Percentiles rank a stretch among this genome's conserved stretches.
phyloP scores from a whole-genome alignment of 2,329 filamentous ascomycete species.

The Colletotrichum sansevieriae region DNA sequence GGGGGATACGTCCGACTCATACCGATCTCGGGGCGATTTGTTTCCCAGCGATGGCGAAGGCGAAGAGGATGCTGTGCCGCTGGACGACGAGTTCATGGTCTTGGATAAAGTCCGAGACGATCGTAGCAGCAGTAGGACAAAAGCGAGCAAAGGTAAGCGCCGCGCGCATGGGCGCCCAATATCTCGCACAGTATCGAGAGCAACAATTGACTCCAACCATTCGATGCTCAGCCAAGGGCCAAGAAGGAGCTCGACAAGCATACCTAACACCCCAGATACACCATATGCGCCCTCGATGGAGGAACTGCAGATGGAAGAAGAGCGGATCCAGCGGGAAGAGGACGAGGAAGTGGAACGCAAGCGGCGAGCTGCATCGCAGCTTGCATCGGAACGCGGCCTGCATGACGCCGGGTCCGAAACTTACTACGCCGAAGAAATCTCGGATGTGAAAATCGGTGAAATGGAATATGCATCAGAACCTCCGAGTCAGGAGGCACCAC shows the following conservation, averaged over 20 bases:
- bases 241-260: conserved; percentile 44
- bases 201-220: conserved; percentile 64
- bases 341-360: conserved; percentile 66
- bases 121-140: conserved; percentile 69
- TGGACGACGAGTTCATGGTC: conserved; percentile 93
- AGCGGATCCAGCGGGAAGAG: conserved; percentile 63
- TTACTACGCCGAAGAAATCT: conserved; percentile 49
- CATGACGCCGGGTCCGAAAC: conserved; percentile 50
- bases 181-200: conserved; percentile 69
- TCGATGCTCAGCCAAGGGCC: conserved; percentile 45
- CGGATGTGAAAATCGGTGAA: conserved; percentile 45
- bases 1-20: conserved; percentile 85
- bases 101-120: conserved; percentile 84
- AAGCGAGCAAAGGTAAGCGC: conserved; percentile 72
- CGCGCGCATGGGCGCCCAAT: conserved; percentile 53
- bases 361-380: conserved; percentile 63
- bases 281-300: conserved; percentile 61
- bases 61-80: conserved; percentile 91
- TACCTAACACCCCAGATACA: conserved; percentile 52
- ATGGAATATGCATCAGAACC: conserved; percentile 44
- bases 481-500: conserved; percentile 5
- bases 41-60: conserved; percentile 89
- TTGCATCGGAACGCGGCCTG: conserved; percentile 65
- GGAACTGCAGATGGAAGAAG: conserved; percentile 67
- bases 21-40: conserved; percentile 88